Conservation (phyloP, 805 yeast genomes). For the Zygosaccharomyces kombuchaensis region DNA sequence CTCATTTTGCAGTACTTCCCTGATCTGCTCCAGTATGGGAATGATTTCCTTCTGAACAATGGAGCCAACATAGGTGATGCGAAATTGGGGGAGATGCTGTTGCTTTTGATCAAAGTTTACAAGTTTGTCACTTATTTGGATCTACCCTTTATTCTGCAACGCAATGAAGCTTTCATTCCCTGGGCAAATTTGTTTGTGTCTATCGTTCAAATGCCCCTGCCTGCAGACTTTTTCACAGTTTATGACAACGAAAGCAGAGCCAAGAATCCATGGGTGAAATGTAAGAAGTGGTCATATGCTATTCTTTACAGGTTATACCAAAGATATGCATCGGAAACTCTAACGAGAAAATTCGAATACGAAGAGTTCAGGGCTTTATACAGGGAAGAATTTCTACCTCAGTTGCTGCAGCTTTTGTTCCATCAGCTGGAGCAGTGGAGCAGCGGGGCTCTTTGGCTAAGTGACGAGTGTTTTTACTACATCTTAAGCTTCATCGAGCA, state of each 20-base stretch:
- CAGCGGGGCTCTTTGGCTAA: conserved; percentile 59
- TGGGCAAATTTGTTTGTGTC: conserved; percentile 80
- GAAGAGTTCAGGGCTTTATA: conserved; percentile 57
- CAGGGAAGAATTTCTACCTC: conserved; percentile 61
- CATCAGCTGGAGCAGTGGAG: conserved; percentile 74
- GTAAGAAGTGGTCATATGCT: conserved; percentile 86
- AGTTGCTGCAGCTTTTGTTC: conserved; percentile 59
- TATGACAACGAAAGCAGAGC: conserved; percentile 49
- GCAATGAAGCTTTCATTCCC: conserved; percentile 44
- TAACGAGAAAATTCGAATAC: conserved; percentile 49
- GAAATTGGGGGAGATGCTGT: conserved; percentile 66
- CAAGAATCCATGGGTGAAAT: conserved; percentile 63
- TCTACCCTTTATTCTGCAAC: conserved; percentile 62
- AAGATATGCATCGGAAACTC: conserved; percentile 57
- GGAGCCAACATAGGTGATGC: conserved; percentile 31
- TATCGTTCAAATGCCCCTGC: conserved; percentile 54
- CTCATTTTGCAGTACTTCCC: conserved; percentile 61
- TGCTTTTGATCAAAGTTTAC: conserved; percentile 66
- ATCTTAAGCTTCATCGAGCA: conserved; percentile 61
- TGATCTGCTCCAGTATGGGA: conserved; percentile 60
- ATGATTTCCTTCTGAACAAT: conserved; percentile 42
- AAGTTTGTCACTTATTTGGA: conserved; percentile 73
- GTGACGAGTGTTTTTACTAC: conserved; percentile 59
- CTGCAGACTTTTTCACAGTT: conserved; percentile 36
- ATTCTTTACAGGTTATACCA: conserved; percentile 67